Percentiles rank a stretch among this genome's conserved stretches.
Conservation (phyloP, 192 early-diverging fungal species). For the Rhizophagus prolifer region DNA sequence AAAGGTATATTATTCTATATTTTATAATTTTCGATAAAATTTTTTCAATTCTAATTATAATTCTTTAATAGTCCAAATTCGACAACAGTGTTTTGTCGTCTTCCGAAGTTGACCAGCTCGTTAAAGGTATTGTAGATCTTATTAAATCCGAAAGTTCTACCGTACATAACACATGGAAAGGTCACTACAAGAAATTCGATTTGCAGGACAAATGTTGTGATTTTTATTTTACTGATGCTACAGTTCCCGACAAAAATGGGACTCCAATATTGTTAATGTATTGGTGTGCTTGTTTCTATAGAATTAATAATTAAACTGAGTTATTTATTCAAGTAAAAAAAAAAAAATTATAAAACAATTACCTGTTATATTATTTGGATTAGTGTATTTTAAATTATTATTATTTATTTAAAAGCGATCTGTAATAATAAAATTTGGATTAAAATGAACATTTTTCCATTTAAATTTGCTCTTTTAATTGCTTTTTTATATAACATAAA, state of each 20-base stretch:
- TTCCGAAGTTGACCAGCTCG: not conserved
- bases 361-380: too few species aligned
- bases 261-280: not conserved
- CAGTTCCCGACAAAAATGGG: not conserved
- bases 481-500: too few species aligned
- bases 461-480: too few species aligned
- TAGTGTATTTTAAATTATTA: too few species aligned
- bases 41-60: not conserved
- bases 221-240: not conserved
- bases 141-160: not conserved
- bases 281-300: slow-evolving; percentile 3
- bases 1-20: not conserved
- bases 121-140: not conserved
- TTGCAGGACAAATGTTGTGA: not conserved
- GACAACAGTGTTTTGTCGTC: not conserved
- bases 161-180: not conserved
- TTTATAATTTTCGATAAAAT: not conserved
- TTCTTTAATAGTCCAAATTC: not conserved
- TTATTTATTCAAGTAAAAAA: too few species aligned
- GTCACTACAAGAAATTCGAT: not conserved
- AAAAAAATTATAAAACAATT: too few species aligned
- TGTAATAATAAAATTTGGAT: too few species aligned
- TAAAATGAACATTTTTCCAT: too few species aligned
- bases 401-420: too few species aligned
- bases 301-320: not conserved